A percentile compares a stretch with the other conserved stretches of the same genome.
phyloP scores from a whole-genome alignment of 768 basidiomycete genomes.

The Nidularia pulvinata region DNA sequence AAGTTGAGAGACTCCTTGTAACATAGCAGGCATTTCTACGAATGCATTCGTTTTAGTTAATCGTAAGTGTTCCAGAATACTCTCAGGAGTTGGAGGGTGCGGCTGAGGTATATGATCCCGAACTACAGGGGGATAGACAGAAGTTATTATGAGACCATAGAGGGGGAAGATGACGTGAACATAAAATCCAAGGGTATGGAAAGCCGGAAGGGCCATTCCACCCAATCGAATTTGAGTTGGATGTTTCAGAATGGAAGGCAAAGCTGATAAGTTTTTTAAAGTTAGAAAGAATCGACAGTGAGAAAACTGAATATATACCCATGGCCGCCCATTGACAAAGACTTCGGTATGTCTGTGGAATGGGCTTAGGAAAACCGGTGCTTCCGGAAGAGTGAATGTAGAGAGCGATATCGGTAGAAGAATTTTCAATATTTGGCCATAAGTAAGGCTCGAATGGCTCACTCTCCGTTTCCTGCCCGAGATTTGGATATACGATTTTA shows the following conservation, averaged over 20 bases:
- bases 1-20: conserved; percentile 9
- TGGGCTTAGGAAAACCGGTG: conserved; percentile 43
- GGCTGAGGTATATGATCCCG: conserved; percentile 19
- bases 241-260: background rate
- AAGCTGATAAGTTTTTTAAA: background rate
- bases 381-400: conserved; percentile 52
- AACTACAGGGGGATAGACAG: conserved; percentile 28
- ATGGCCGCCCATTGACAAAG: conserved; percentile 24
- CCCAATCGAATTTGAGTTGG: conserved; percentile 12
- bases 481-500: conserved; percentile 32
- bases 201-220: conserved; percentile 31
- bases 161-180: conserved; percentile 26
- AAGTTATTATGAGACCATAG: conserved; percentile 15
- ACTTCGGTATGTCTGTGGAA: conserved; percentile 27
- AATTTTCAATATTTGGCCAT: conserved; percentile 3
- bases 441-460: conserved; percentile 26
- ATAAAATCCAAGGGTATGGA: conserved; percentile 31
- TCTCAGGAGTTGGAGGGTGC: conserved; percentile 32
- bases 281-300: background rate
- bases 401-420: conserved; percentile 18
- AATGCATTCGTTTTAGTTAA: conserved; percentile 20
- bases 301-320: background rate
- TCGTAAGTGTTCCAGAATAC: conserved; percentile 27
- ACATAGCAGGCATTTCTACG: conserved; percentile 29
- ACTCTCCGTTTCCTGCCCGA: conserved; percentile 26